A percentile compares a stretch with the other conserved stretches of the same genome.
Conservation (phyloP, 169 alveolate species). For the Cyclospora cayetanensis region DNA sequence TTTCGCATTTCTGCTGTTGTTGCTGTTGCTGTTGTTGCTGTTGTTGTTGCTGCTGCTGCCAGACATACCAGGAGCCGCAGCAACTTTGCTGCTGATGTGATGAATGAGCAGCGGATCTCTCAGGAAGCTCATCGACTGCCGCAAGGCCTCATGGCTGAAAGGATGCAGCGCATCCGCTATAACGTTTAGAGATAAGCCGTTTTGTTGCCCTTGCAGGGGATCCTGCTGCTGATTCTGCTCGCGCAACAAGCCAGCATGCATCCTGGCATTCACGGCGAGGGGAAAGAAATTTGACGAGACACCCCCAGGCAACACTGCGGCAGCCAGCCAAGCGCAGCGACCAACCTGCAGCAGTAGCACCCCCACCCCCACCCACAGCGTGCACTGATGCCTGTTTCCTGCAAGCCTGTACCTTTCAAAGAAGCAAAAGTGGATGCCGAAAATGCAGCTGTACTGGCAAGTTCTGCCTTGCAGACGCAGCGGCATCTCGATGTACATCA, state of each 20-base stretch:
- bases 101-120: not conserved
- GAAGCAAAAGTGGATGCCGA: too few species aligned
- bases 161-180: not conserved
- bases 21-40: not conserved
- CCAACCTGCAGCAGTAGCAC: not conserved
- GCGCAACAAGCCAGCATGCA: too few species aligned
- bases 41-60: not conserved
- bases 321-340: not conserved
- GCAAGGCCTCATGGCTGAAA: not conserved
- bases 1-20: not conserved
- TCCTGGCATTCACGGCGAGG: not conserved
- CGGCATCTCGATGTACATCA: too few species aligned
- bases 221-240: not conserved
- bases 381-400: too few species aligned
- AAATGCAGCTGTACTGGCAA: too few species aligned
- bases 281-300: not conserved
- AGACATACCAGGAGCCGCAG: not conserved
- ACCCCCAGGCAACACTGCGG: not conserved
- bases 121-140: not conserved
- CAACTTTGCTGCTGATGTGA: not conserved
- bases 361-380: not conserved
- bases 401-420: too few species aligned
- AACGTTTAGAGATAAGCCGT: not conserved
- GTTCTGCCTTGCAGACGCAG: too few species aligned
- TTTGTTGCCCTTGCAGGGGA: not conserved